Conservation (phyloP, 1,139 yeast genomes). For the Suhomyces maxii region DNA sequence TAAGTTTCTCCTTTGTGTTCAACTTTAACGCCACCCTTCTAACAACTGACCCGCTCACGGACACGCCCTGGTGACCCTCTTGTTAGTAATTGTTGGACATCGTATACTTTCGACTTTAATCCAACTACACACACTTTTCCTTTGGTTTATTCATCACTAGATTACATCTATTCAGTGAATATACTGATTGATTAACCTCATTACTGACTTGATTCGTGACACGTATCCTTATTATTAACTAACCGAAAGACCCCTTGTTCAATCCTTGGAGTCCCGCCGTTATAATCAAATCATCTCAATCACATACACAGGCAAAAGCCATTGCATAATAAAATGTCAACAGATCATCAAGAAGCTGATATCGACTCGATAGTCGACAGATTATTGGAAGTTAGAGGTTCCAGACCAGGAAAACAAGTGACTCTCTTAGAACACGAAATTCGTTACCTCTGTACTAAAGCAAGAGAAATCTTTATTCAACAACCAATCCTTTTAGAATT, state of each 20-base stretch:
- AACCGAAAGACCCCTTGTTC: no score
- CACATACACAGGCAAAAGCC: slow-evolving; percentile 6
- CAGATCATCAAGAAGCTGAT: slow-evolving; percentile 83
- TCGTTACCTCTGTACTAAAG: slow-evolving; percentile 93
- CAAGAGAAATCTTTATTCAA: slow-evolving; percentile 95
- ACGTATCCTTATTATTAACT: background rate
- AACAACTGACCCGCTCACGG: slow-evolving; percentile 2
- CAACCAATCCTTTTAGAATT: slow-evolving; percentile 94
- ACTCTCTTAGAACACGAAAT: slow-evolving; percentile 92
- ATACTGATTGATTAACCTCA: slow-evolving; percentile 2
- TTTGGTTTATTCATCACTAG: slow-evolving; percentile 1
- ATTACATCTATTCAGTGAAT: background rate
- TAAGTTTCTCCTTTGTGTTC: background rate
- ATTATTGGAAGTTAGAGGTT: slow-evolving; percentile 94
- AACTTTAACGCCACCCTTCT: background rate
- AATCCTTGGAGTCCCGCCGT: background rate
- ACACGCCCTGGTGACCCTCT: slow-evolving; percentile 9
- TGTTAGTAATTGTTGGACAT: slow-evolving; percentile 6
- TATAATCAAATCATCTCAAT: background rate
- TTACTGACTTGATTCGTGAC: slow-evolving; percentile 1
- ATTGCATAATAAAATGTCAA: slow-evolving; percentile 24
- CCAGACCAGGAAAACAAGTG: slow-evolving; percentile 97
- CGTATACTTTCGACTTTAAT: slow-evolving; percentile 1
- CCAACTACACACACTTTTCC: background rate
- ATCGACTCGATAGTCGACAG: slow-evolving; percentile 97